Evolutionary conservation across 2,329 filamentous ascomycete genomes (phyloP).

Genomic region (Botrytis byssoidea): DNA sequence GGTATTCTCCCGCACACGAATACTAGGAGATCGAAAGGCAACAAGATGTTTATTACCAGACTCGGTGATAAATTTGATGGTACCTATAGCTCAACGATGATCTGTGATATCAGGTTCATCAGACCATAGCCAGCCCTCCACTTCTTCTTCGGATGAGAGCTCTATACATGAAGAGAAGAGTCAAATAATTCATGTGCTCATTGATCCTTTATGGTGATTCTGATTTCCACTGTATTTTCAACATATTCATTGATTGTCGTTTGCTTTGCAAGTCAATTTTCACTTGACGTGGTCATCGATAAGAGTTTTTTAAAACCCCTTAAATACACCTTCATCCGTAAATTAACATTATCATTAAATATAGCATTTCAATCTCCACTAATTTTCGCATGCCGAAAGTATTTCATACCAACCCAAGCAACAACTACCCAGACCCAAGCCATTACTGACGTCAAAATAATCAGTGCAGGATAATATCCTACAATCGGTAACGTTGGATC

Average conservation of each 20-base stretch:
- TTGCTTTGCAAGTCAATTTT: neutral
- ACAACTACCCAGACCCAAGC: constrained; percentile 98
- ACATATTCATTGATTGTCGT: neutral
- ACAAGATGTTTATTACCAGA: neutral
- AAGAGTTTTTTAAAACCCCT: neutral
- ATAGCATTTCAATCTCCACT: constrained; percentile 38
- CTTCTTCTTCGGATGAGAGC: neutral
- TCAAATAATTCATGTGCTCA: neutral
- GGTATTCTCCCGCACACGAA: neutral
- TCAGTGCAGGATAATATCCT: constrained; percentile 92
- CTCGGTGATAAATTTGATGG: neutral
- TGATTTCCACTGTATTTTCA: neutral
- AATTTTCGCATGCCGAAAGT: constrained; percentile 96
- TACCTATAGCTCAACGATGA: neutral
- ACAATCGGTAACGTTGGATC: constrained; percentile 93
- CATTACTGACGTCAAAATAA: constrained; percentile 93
- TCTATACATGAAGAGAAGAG: neutral
- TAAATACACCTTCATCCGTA: constrained; percentile 3
- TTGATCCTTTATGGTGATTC: neutral
- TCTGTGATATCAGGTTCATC: neutral
- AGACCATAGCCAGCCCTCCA: neutral
- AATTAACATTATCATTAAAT: constrained; percentile 20
- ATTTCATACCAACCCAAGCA: constrained; percentile 99
- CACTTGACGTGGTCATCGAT: neutral
- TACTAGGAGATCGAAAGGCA: neutral